phyloP scores from a whole-genome alignment of 805 yeast species.

The Alloascoidea africana region DNA sequence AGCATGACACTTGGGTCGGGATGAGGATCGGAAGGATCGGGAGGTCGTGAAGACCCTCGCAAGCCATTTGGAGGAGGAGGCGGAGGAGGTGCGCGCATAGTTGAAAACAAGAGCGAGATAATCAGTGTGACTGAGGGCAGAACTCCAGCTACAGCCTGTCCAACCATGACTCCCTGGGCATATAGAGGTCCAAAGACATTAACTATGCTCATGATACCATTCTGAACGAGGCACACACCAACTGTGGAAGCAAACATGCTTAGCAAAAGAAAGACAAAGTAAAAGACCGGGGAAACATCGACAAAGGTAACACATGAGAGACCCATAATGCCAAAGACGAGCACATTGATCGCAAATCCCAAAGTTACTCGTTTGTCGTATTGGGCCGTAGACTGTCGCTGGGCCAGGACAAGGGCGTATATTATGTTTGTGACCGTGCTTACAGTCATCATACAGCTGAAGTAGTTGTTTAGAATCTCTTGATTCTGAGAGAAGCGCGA shows the following conservation, averaged over 20 bases:
- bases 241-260: constrained; percentile 51
- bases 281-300: constrained; percentile 6
- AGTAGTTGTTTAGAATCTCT: constrained; percentile 33
- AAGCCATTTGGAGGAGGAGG: neutral
- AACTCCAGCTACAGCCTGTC: constrained; percentile 91
- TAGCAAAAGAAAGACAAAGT: constrained; percentile 37
- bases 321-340: neutral
- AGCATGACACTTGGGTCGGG: constrained; percentile 6
- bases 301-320: neutral
- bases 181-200: constrained; percentile 60
- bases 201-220: constrained; percentile 80
- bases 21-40: neutral
- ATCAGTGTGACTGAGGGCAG: constrained; percentile 66
- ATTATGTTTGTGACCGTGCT: constrained; percentile 56
- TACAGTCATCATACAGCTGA: constrained; percentile 79
- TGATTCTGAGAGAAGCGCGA: constrained; percentile 32
- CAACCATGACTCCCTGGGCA: constrained; percentile 87
- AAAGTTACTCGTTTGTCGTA: constrained; percentile 37
- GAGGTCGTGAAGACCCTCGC: neutral
- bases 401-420: constrained; percentile 46
- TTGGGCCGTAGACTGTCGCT: constrained; percentile 46
- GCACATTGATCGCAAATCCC: constrained; percentile 28
- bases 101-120: constrained; percentile 26
- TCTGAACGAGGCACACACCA: constrained; percentile 76
- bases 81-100: neutral